A percentile compares a stretch with the other conserved stretches of the same genome.
phyloP scores from a whole-genome alignment of 495 filamentous ascomycete genomes.

The Aspergillus heteromorphus region DNA sequence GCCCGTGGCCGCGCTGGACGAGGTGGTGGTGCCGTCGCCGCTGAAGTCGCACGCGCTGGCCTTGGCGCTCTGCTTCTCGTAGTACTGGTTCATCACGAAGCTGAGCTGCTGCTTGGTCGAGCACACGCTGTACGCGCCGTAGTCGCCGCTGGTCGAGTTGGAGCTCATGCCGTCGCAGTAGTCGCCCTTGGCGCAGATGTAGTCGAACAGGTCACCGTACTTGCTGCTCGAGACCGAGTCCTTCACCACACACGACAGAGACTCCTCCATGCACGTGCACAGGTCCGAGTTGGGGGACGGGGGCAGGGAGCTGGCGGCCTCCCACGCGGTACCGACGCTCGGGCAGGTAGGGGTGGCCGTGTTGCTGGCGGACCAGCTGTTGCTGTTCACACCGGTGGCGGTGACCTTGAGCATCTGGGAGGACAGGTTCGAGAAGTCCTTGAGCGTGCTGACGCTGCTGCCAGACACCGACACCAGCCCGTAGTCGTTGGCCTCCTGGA shows the following conservation, averaged over 20 bases:
- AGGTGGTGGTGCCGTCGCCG: slow-evolving; percentile 51
- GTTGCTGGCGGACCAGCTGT: slow-evolving; percentile 60
- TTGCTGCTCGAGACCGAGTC: slow-evolving; percentile 46
- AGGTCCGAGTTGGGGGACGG: slow-evolving; percentile 72
- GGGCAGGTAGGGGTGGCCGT: slow-evolving; percentile 73
- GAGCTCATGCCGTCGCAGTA: slow-evolving; percentile 64
- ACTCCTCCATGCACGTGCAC: slow-evolving; percentile 80
- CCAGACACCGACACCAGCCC: slow-evolving; percentile 68
- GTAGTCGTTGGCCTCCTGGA: slow-evolving; percentile 84
- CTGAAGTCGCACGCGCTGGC: slow-evolving; percentile 69
- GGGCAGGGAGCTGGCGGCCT: slow-evolving; percentile 66
- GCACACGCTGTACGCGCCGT: slow-evolving; percentile 92
- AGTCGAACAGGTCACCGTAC: slow-evolving; percentile 63
- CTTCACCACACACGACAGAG: slow-evolving; percentile 64
- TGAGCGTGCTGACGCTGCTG: slow-evolving; percentile 50
- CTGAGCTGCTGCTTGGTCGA: slow-evolving; percentile 67
- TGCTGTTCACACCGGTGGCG: slow-evolving; percentile 59
- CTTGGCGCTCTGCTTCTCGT: slow-evolving; percentile 51
- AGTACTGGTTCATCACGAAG: slow-evolving; percentile 81
- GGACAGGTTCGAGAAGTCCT: slow-evolving; percentile 73
- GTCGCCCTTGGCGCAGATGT: slow-evolving; percentile 59
- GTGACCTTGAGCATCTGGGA: slow-evolving; percentile 62
- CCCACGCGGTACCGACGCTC: slow-evolving; percentile 58
- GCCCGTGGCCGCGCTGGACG: slow-evolving; percentile 37
- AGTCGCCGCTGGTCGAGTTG: slow-evolving; percentile 65